Conservation (phyloP, 495 filamentous ascomycete genomes). For the Talaromyces thailandensis region DNA sequence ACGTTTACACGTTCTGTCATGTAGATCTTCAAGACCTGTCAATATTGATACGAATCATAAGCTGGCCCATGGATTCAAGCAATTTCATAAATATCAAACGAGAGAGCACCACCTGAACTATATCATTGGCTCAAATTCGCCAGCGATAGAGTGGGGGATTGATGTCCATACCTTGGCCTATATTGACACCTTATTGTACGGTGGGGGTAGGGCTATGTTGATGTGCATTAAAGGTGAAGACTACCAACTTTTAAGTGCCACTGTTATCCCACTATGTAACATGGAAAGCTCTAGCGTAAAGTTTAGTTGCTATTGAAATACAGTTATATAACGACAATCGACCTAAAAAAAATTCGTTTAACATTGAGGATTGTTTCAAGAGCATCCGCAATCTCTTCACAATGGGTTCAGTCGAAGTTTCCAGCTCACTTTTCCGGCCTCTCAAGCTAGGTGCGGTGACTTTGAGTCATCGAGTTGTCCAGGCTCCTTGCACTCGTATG, state of each 20-base stretch:
- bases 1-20: too few relatives aligned
- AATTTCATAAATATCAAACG: neutral
- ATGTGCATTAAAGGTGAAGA: neutral
- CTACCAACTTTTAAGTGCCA: neutral
- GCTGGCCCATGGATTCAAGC: neutral
- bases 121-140: neutral
- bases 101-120: neutral
- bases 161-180: neutral
- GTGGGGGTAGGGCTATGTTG: neutral
- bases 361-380: neutral
- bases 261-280: neutral
- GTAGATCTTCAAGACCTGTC: neutral
- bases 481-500: slow-evolving; percentile 45
- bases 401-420: slow-evolving; percentile 21
- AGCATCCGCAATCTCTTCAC: neutral
- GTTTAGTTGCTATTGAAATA: neutral
- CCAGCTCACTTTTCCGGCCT: slow-evolving; percentile 41
- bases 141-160: neutral
- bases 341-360: neutral
- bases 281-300: neutral
- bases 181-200: neutral
- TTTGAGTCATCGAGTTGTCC: slow-evolving; percentile 41
- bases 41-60: neutral
- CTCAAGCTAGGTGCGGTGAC: slow-evolving; percentile 34
- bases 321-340: neutral